Evolutionary conservation across 2,329 filamentous ascomycete genomes (phyloP), one percentile per base, ranked within the genome.

Genomic region (Beauveria asiatica): DNA sequence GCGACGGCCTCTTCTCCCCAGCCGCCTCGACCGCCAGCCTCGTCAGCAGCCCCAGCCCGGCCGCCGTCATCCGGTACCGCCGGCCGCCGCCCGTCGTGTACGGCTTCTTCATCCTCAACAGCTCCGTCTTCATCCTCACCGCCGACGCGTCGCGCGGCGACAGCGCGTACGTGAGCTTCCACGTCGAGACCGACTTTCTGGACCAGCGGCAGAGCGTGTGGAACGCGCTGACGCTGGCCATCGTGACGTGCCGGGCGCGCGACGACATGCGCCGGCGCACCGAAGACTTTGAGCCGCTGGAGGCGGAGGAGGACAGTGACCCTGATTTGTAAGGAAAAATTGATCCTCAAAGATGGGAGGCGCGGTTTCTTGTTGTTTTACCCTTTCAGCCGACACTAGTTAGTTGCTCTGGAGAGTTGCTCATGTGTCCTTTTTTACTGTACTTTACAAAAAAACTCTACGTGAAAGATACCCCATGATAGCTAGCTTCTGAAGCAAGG

Each of bases 221-320:
- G 76, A 78, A 78, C 63, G 76, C 74, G 2, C 64, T 78, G 42
- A 78, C 76, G 4, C 58, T 76, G 10, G 76, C 74, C 9, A 69
- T 76, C 23, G 70, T 70, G 11, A 70, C 72, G 2, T 78, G 75
- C 57, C 63, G 74, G 57, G 75, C 75, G 4, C 69, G 75, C 16
- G 74, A 78, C 52, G 72, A 76, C 57, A 66, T 77, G 58, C 72
- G 70, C 50, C 60, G 64, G 7, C 67, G 73, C 48, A 53, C 64
- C 21, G 66, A 66, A 2, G 72, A 76, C 62, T 77, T 77, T 66
- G 69, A 74, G 53, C 63, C 68, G 41, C 50, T 68, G 46, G 63
- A 66, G 5, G 60, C 62, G 2, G 58, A 66, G 27, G 64, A 68
- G n/a, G 73, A 74, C 17, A 74, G 73, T 54, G 75, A 76, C 56